These are phyloP conservation scores for Pythium sp. DNA, from an alignment of 352 stramenopile species.

Conservation along the genomic window DNA sequence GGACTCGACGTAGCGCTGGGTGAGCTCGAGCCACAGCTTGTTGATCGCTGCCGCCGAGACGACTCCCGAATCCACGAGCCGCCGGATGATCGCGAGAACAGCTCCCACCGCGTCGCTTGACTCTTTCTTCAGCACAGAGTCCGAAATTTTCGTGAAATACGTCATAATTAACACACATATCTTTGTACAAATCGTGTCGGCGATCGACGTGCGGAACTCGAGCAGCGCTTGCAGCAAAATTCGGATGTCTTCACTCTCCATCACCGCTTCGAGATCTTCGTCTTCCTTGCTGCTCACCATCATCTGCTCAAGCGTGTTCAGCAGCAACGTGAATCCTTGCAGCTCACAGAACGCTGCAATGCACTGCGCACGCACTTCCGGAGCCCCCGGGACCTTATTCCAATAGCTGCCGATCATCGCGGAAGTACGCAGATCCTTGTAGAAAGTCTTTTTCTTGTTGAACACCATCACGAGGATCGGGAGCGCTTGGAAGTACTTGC, in stretches of 20 bases:
- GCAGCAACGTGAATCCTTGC: slow-evolving; percentile 72
- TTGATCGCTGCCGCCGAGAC: slow-evolving; percentile 59
- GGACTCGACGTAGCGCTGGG: slow-evolving; percentile 86
- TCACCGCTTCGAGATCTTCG: slow-evolving; percentile 44
- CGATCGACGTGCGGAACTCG: slow-evolving; percentile 65
- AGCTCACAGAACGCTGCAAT: slow-evolving; percentile 82
- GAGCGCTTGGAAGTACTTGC: slow-evolving; percentile 60
- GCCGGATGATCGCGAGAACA: slow-evolving; percentile 78
- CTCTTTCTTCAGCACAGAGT: slow-evolving; percentile 84
- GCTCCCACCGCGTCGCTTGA: slow-evolving; percentile 74
- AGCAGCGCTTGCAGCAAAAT: slow-evolving; percentile 79
- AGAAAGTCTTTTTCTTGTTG: slow-evolving; percentile 90
- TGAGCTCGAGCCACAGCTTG: slow-evolving; percentile 79
- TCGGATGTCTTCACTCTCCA: slow-evolving; percentile 80
- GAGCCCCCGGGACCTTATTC: slow-evolving; percentile 82
- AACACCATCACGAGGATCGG: slow-evolving; percentile 80
- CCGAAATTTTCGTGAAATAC: slow-evolving; percentile 76
- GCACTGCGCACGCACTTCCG: slow-evolving; percentile 81
- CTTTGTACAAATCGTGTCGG: slow-evolving; percentile 56
- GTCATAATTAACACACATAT: slow-evolving; percentile 81
- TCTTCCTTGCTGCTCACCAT: slow-evolving; percentile 45
- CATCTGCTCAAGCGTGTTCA: slow-evolving; percentile 71
- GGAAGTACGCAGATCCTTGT: slow-evolving; percentile 85
- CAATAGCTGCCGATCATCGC: slow-evolving; percentile 89
- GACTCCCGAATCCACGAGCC: slow-evolving; percentile 66